Evolutionary conservation across 1,139 yeast genomes (phyloP).

Genomic region (Geotrichum cucujoidarum): DNA sequence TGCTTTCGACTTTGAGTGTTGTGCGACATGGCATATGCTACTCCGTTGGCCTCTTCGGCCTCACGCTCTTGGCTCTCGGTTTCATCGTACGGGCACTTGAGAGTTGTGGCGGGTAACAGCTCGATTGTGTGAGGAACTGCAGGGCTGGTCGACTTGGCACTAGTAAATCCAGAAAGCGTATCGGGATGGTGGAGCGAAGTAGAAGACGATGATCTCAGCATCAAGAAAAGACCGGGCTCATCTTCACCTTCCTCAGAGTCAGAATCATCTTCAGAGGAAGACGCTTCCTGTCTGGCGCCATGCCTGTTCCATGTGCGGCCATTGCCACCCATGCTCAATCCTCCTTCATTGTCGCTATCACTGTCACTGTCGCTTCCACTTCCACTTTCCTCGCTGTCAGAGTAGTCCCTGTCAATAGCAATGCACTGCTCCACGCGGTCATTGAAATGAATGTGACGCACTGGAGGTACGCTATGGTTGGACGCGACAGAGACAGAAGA

Average conservation of each 20-base stretch:
- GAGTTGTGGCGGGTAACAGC: constrained; percentile 71
- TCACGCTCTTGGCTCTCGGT: constrained; percentile 54
- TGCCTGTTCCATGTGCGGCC: constrained; percentile 26
- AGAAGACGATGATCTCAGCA: constrained; percentile 41
- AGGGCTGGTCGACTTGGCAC: constrained; percentile 6
- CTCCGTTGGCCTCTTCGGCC: constrained; percentile 34
- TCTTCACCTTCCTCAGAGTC: constrained; percentile 49
- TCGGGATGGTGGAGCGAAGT: constrained; percentile 33
- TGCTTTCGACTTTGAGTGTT: constrained; percentile 73
- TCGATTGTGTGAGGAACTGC: constrained; percentile 49
- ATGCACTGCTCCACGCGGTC: constrained; percentile 91
- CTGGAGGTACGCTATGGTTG: background rate
- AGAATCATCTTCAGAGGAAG: constrained; percentile 35
- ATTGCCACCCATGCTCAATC: constrained; percentile 17
- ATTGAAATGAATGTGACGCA: constrained; percentile 79
- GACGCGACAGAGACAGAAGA: constrained; percentile 24
- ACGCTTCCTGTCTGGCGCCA: constrained; percentile 30
- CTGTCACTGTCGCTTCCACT: constrained; percentile 21
- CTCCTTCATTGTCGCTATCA: constrained; percentile 36
- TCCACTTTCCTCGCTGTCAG: constrained; percentile 39
- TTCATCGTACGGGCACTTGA: constrained; percentile 73
- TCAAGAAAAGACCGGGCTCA: constrained; percentile 66
- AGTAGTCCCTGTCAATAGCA: constrained; percentile 50
- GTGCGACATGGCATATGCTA: constrained; percentile 57
- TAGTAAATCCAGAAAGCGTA: constrained; percentile 4